Conservation (phyloP, 1,284 basidiomycete species). For the Cryptococcus wingfieldii region DNA sequence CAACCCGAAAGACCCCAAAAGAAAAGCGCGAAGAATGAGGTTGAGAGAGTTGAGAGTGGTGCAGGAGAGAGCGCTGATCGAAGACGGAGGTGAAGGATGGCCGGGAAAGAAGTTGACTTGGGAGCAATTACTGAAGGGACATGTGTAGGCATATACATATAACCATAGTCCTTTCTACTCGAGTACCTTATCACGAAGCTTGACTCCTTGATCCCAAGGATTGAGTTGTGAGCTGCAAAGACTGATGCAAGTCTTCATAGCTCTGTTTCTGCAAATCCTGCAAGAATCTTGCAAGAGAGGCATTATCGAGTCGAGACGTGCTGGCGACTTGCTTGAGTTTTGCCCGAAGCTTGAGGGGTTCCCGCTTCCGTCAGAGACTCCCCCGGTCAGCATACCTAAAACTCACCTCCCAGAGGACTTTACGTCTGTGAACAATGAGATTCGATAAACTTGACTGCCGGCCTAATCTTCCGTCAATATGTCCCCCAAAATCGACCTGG, state of each 20-base stretch:
- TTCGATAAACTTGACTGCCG: slow-evolving; percentile 1
- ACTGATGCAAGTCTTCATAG: not conserved
- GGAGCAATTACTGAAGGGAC: slow-evolving; percentile 2
- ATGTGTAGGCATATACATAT: too few relatives aligned
- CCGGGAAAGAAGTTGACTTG: slow-evolving; percentile 33
- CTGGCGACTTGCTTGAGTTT: not conserved
- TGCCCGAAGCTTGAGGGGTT: not conserved
- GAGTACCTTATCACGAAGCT: not conserved
- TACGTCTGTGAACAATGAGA: slow-evolving; percentile 12
- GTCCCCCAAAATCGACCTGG: not conserved
- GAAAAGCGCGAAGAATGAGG: slow-evolving; percentile 67
- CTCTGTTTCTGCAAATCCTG: not conserved
- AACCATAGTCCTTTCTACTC: not conserved
- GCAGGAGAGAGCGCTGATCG: slow-evolving; percentile 57
- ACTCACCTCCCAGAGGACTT: slow-evolving; percentile 17
- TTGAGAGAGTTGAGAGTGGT: slow-evolving; percentile 76
- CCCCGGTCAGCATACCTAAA: not conserved
- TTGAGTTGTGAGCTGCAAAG: not conserved
- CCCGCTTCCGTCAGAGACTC: not conserved
- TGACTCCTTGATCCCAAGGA: not conserved
- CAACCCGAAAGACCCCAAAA: slow-evolving; percentile 56
- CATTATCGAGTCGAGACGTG: not conserved
- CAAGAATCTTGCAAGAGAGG: not conserved
- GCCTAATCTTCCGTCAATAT: not conserved
- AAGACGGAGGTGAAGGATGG: slow-evolving; percentile 35